Conservation (phyloP, 2,329 filamentous ascomycete genomes). For the Stemphylium beticola region DNA sequence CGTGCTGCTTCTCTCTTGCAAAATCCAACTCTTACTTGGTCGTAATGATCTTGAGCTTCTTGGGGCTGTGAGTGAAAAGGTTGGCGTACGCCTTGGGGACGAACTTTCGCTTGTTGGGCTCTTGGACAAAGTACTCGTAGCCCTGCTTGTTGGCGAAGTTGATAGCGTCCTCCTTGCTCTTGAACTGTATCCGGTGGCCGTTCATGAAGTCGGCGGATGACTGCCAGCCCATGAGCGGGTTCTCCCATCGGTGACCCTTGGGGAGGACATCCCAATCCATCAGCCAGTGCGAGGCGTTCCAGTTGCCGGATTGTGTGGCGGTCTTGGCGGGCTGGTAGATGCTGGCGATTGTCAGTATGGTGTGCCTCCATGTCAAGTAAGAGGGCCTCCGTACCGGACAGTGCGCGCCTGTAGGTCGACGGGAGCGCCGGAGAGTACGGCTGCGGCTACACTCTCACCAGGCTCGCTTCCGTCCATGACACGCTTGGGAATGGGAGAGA, state of each 20-base stretch:
- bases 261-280: conserved; percentile 97
- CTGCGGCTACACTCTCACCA: conserved; percentile 75
- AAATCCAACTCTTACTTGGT: conserved; percentile 68
- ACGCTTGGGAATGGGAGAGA: conserved; percentile 86
- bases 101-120: conserved; percentile 87
- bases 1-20: conserved; percentile 3
- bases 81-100: conserved; percentile 94
- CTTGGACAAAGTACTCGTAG: conserved; percentile 98
- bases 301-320: conserved; percentile 93
- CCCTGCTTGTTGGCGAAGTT: conserved; percentile 97
- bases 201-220: conserved; percentile 96
- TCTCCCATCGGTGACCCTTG: conserved; percentile 98
- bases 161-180: conserved; percentile 92
- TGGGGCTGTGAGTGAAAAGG: conserved; percentile 86
- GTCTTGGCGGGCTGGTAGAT: conserved; percentile 92
- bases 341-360: conserved; percentile 56
- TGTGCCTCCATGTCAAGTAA: neutral
- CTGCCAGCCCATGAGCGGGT: conserved; percentile 98
- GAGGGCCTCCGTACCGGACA: conserved; percentile 72
- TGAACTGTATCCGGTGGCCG: conserved; percentile 88
- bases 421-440: conserved; percentile 88
- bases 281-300: conserved; percentile 84
- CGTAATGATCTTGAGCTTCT: conserved; percentile 81
- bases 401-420: conserved; percentile 91
- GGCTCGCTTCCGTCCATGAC: conserved; percentile 92